Evolutionary conservation across 306 rosid species (phyloP).

Genomic region (Inga oerstediana): DNA sequence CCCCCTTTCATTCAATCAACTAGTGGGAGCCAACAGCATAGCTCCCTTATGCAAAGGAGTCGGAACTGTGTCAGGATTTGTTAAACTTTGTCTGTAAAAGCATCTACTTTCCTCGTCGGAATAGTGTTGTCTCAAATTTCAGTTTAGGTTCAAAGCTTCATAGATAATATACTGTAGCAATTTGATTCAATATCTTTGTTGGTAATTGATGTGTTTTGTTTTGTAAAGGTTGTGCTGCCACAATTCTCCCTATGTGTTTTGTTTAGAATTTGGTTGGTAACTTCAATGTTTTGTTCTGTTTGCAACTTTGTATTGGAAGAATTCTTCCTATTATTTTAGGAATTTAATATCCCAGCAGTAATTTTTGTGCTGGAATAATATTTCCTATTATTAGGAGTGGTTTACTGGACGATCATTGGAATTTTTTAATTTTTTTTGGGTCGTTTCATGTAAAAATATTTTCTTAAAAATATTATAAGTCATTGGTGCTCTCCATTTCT

Average conservation of each 20-base stretch:
- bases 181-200: not conserved
- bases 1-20: conserved; percentile 34
- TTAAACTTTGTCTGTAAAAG: not conserved
- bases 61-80: not conserved
- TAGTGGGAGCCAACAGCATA: conserved; percentile 51
- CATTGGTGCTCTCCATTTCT: too few relatives aligned
- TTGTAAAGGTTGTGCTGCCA: not conserved
- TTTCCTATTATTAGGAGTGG: not conserved
- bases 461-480: not conserved
- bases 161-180: not conserved
- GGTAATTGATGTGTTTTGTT: not conserved
- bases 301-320: not conserved
- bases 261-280: not conserved
- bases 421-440: not conserved
- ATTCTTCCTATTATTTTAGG: not conserved
- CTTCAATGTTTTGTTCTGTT: not conserved
- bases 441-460: not conserved
- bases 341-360: not conserved
- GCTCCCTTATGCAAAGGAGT: not conserved
- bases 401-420: not conserved
- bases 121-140: not conserved
- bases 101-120: not conserved
- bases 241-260: not conserved
- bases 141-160: not conserved
- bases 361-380: not conserved